These are phyloP conservation scores for Draba incana DNA, from an alignment of 345 rosid genomes.

Conservation along the genomic window DNA sequence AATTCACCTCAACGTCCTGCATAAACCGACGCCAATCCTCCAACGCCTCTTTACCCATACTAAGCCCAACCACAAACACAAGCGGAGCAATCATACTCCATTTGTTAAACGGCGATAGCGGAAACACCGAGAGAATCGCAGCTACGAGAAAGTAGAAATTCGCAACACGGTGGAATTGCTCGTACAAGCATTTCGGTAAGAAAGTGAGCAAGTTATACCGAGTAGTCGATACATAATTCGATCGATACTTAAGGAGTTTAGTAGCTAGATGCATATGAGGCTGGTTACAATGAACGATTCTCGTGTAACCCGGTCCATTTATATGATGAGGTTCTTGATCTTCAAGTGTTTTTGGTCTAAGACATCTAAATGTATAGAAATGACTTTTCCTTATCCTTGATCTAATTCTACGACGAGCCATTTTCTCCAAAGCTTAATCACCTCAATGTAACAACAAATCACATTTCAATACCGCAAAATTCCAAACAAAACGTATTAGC, in stretches of 20 bases:
- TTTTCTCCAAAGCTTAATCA: slow-evolving; percentile 25
- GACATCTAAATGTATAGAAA: slow-evolving; percentile 70
- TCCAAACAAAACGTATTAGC: slow-evolving; percentile 21
- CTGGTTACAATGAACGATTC: slow-evolving; percentile 54
- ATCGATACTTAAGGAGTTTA: slow-evolving; percentile 50
- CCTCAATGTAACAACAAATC: too few species aligned
- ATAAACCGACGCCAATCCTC: slow-evolving; percentile 74
- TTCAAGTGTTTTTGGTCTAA: slow-evolving; percentile 38
- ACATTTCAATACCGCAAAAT: not conserved
- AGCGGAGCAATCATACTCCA: slow-evolving; percentile 63
- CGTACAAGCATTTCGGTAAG: slow-evolving; percentile 70
- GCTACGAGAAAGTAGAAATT: slow-evolving; percentile 69
- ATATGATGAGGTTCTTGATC: slow-evolving; percentile 40
- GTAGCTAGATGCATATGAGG: slow-evolving; percentile 48
- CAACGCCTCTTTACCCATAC: slow-evolving; percentile 72
- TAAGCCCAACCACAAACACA: slow-evolving; percentile 66
- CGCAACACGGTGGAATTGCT: slow-evolving; percentile 84
- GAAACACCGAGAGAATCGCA: slow-evolving; percentile 51
- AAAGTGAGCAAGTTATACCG: slow-evolving; percentile 60
- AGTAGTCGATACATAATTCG: slow-evolving; percentile 67
- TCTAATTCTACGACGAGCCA: slow-evolving; percentile 79
- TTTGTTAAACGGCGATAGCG: slow-evolving; percentile 52
- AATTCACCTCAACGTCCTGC: slow-evolving; percentile 58
- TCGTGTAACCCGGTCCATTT: slow-evolving; percentile 36
- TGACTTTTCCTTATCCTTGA: slow-evolving; percentile 69